These are phyloP conservation scores for Stachybotrys echinatus DNA, from an alignment of 2,329 filamentous ascomycete species.

Conservation along the genomic window DNA sequence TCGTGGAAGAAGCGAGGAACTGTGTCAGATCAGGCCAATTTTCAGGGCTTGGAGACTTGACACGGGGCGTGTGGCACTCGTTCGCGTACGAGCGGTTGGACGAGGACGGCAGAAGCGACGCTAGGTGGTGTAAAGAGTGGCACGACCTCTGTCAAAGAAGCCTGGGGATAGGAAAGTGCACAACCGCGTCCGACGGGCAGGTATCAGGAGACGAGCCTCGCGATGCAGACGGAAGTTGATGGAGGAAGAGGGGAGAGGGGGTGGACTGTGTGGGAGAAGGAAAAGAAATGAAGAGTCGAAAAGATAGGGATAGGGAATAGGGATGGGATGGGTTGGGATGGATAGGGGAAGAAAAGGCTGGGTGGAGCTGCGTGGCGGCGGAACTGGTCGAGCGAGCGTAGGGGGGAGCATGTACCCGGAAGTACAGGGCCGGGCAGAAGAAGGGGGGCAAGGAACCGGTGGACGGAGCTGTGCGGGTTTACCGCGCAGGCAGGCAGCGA, in stretches of 20 bases:
- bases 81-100: conserved; percentile 3
- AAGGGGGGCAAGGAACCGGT: neutral
- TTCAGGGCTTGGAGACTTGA: neutral
- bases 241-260: neutral
- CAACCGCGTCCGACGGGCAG: neutral
- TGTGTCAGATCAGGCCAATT: neutral
- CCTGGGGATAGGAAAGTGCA: conserved; percentile 7
- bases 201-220: neutral
- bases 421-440: neutral
- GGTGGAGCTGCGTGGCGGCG: neutral
- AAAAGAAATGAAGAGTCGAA: conserved; percentile 3
- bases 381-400: neutral
- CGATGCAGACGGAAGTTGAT: neutral
- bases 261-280: neutral
- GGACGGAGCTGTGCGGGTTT: too few relatives aligned
- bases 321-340: neutral
- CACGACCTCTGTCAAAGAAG: conserved; percentile 31
- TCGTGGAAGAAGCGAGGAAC: neutral
- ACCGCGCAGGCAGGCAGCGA: too few relatives aligned
- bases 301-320: conserved; percentile 1
- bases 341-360: neutral
- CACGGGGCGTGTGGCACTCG: neutral
- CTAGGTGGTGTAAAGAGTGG: conserved; percentile 21
- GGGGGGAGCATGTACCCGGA: neutral
- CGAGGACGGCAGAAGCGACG: conserved; percentile 9